phyloP scores from a whole-genome alignment of 192 early-diverging fungal species.

The Kappamyces sp. region DNA sequence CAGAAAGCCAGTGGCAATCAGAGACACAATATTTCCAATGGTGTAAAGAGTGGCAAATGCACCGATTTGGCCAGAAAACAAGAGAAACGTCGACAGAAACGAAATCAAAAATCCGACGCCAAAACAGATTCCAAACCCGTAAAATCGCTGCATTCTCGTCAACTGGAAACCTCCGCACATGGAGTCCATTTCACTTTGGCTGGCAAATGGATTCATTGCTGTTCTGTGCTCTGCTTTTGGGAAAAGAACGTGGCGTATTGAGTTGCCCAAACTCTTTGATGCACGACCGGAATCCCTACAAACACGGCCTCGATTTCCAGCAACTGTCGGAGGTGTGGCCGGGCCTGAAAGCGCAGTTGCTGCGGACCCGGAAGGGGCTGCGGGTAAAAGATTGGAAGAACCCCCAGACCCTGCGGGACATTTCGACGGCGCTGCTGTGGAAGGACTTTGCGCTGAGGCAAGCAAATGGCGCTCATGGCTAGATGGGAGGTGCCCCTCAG shows the following conservation, averaged over 20 bases:
- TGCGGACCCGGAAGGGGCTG: not conserved
- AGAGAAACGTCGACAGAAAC: conserved; percentile 57
- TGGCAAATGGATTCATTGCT: conserved; percentile 10
- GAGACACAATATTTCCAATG: conserved; percentile 79
- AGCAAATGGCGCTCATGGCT: not conserved
- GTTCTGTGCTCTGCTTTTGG: not conserved
- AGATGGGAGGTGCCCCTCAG: conserved; percentile 19
- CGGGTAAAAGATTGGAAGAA: conserved; percentile 7
- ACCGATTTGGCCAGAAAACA: conserved; percentile 51
- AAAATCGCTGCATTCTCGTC: conserved; percentile 62
- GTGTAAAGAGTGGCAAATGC: conserved; percentile 89
- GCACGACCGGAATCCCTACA: conserved; percentile 9
- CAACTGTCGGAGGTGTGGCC: conserved; percentile 7
- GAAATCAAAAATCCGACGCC: conserved; percentile 73
- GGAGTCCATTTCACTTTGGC: conserved; percentile 24
- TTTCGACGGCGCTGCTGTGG: conserved; percentile 4
- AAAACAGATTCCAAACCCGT: conserved; percentile 78
- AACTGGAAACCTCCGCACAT: conserved; percentile 55
- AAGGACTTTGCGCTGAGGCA: conserved; percentile 1
- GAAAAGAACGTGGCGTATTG: not conserved
- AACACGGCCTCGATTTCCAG: conserved; percentile 6
- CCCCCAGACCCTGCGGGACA: conserved; percentile 9
- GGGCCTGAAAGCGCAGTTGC: not conserved
- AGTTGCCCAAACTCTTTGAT: not conserved
- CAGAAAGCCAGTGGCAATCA: conserved; percentile 83